Base-by-base conservation (phyloP, 2,329 filamentous ascomycete species). In the Fusarium duplospermum region DNA sequence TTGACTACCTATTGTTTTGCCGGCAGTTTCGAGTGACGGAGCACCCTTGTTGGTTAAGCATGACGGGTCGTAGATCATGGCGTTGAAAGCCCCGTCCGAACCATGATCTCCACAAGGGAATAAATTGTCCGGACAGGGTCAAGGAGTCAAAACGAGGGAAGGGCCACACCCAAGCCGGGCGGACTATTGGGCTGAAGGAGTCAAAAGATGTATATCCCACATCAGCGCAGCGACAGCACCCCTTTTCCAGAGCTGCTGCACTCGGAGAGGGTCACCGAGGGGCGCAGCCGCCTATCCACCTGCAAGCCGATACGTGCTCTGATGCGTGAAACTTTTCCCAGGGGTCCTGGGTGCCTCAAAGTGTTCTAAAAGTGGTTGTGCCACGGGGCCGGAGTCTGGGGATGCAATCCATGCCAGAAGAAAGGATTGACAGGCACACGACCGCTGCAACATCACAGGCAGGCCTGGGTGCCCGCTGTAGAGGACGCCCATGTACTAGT, bases 91-190 rank as follows among this genome's bases (percentile, higher is more conserved):
- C 77, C 77, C 74, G 76, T 79, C 77, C 77, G 77, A 79, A 79
- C 77, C 75, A 78, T 77, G 77, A 79, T 79, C 77, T 79, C 77
- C 77, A 78, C 77, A 79, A 78, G 77, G 77, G 76, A 76, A 75
- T 73, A 73, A 75, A 78, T 76, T 79, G 66, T 77, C 76, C 76
- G 77, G 69, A 67, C 77, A 73, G 75, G 74, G 71, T 71, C 71
- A 62, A 73, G 60, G 42, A 74, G 54, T 33, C 66, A 66, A 69
- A 68, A 73, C 57, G 42, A 42, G 65, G 42, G 69, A 69, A 71
- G 65, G 61, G 45, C 64, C 61, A 29, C 27, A 59, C 62, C 58
- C 50, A 71, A 66, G 54, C 62, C 69, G 69, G 69, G 54, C 58
- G 65, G 66, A 50, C 62, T 62, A 71, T 61, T 60, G 59, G 42